Percentiles rank a stretch among this genome's conserved stretches.
These are phyloP conservation scores for Coix lacrymajobi DNA, from an alignment of 176 grass and related monocot species.

Conservation along the genomic window DNA sequence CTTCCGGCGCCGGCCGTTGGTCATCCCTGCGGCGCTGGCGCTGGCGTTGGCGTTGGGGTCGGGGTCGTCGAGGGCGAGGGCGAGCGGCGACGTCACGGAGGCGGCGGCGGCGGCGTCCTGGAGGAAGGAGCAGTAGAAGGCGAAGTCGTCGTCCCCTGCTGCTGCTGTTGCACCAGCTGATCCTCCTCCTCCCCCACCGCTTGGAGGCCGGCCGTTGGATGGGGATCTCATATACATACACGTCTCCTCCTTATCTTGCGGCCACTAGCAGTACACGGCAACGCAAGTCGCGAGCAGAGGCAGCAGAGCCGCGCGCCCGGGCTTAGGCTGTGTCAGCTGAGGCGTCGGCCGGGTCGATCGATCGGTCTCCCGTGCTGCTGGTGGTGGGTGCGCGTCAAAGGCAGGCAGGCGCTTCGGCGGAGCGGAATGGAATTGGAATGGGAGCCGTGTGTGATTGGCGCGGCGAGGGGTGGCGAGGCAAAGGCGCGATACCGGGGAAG, in stretches of 20 bases:
- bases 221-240: slow-evolving; percentile 58
- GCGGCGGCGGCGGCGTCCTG: slow-evolving; percentile 36
- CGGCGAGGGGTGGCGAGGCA: background rate
- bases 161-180: background rate
- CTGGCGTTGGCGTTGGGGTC: background rate
- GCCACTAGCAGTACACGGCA: background rate
- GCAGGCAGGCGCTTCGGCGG: background rate
- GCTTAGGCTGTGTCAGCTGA: too few species aligned
- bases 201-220: slow-evolving; percentile 28
- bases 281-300: background rate
- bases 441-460: background rate
- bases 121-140: slow-evolving; percentile 74
- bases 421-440: background rate
- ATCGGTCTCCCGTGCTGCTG: slow-evolving; percentile 11
- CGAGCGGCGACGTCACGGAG: background rate
- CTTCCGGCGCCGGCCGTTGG: slow-evolving; percentile 48
- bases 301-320: too few species aligned
- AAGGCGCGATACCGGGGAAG: background rate
- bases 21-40: slow-evolving; percentile 33
- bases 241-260: background rate
- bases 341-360: background rate
- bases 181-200: background rate
- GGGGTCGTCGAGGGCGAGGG: slow-evolving; percentile 1
- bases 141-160: slow-evolving; percentile 52
- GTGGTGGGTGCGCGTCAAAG: slow-evolving; percentile 38